These are phyloP conservation scores for Phialemoniopsis sp. DNA, from an alignment of 2,329 filamentous ascomycete species.

Conservation along the genomic window DNA sequence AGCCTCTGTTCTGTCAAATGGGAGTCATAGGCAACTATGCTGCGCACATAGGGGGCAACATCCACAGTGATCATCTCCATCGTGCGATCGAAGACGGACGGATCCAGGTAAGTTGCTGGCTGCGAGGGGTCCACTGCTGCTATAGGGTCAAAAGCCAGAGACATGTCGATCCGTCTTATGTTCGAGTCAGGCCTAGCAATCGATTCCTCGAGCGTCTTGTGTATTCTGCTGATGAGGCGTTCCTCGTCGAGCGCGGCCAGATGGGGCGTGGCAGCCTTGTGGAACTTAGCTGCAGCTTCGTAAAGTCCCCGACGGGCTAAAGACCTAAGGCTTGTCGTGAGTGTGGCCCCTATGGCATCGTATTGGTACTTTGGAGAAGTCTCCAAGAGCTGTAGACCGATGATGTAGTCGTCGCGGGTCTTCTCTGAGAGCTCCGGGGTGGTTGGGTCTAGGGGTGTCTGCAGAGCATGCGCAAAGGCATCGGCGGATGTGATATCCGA, in stretches of 20 bases:
- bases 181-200: slow-evolving; percentile 9
- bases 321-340: slow-evolving; percentile 26
- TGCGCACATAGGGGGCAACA: slow-evolving; percentile 84
- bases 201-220: slow-evolving; percentile 24
- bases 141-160: slow-evolving; percentile 57
- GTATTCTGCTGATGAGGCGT: slow-evolving; percentile 28
- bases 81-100: slow-evolving; percentile 75
- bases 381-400: slow-evolving; percentile 45
- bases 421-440: slow-evolving; percentile 49
- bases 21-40: slow-evolving; percentile 74
- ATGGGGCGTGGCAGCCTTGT: slow-evolving; percentile 1
- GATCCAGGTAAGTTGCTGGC: slow-evolving; percentile 43
- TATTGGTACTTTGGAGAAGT: slow-evolving; percentile 29
- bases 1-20: slow-evolving; percentile 63
- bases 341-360: slow-evolving; percentile 19
- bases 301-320: slow-evolving; percentile 22
- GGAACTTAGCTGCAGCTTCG: background rate
- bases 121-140: slow-evolving; percentile 38
- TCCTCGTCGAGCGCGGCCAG: slow-evolving; percentile 21
- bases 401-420: slow-evolving; percentile 43
- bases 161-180: slow-evolving; percentile 48
- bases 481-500: slow-evolving; percentile 55
- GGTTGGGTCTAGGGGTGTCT: slow-evolving; percentile 58
- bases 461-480: slow-evolving; percentile 10
- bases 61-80: slow-evolving; percentile 65